Conservation (phyloP, 768 basidiomycete genomes). For the Lentinus brumalis region DNA sequence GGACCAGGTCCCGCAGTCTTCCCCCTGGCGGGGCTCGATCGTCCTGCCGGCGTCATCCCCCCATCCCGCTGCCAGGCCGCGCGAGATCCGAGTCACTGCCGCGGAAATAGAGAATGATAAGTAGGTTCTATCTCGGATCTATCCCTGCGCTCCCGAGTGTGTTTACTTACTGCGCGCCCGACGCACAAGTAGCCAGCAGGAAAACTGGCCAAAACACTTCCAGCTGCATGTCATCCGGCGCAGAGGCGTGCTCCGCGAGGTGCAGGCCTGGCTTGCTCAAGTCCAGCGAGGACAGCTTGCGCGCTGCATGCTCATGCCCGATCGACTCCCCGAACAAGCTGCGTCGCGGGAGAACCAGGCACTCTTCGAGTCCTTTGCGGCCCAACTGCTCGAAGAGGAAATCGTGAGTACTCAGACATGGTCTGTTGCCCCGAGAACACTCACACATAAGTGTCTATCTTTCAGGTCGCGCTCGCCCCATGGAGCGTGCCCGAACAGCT, state of each 20-base stretch:
- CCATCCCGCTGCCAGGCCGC: conserved; percentile 44
- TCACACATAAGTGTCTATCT: conserved; percentile 15
- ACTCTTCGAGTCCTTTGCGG: conserved; percentile 56
- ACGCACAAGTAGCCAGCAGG: conserved; percentile 42
- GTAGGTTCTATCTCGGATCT: conserved; percentile 43
- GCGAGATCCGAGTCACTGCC: conserved; percentile 60
- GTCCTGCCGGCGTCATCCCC: conserved; percentile 49
- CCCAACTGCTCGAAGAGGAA: conserved; percentile 51
- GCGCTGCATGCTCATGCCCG: conserved; percentile 62
- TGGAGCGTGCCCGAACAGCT: conserved; percentile 50
- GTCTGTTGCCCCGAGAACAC: not conserved
- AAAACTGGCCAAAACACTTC: conserved; percentile 56
- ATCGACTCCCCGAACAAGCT: conserved; percentile 53
- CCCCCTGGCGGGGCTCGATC: conserved; percentile 62
- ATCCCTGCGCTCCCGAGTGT: not conserved
- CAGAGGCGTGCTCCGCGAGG: conserved; percentile 44
- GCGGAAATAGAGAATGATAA: conserved; percentile 74
- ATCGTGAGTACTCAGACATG: conserved; percentile 42
- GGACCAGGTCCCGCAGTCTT: conserved; percentile 41
- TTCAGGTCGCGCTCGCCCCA: conserved; percentile 51
- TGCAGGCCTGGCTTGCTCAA: conserved; percentile 54
- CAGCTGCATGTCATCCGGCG: conserved; percentile 42
- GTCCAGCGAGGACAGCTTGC: conserved; percentile 32
- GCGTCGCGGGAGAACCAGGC: conserved; percentile 52
- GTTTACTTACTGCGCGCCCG: conserved; percentile 10